Evolutionary conservation across 2,329 filamentous ascomycete genomes (phyloP).

Genomic region (Colletotrichum zoysiae): DNA sequence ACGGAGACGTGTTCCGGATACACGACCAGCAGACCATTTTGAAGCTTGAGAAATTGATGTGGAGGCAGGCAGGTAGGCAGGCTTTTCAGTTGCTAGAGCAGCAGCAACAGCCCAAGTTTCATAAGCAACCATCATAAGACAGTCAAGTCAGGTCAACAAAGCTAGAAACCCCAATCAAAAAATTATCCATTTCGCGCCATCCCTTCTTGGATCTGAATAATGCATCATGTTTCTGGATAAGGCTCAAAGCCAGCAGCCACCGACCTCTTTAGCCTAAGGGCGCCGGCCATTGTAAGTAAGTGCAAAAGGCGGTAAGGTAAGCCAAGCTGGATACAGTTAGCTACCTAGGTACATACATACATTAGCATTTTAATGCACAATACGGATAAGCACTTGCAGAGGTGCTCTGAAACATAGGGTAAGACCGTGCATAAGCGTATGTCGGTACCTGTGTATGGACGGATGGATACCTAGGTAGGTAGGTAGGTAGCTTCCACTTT

Average conservation of each 20-base stretch:
- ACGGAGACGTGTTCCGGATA: conserved; percentile 32
- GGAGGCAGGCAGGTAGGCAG: neutral
- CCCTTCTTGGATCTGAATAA: conserved; percentile 9
- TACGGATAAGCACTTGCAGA: conserved; percentile 11
- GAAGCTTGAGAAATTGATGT: neutral
- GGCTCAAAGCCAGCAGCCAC: neutral
- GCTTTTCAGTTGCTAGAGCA: conserved; percentile 21
- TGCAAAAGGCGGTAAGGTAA: conserved; percentile 27
- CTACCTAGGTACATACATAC: neutral
- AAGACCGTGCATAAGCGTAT: conserved; percentile 21
- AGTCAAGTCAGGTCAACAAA: conserved; percentile 13
- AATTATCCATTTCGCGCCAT: neutral
- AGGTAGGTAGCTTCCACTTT: conserved; percentile 4
- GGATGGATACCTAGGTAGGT: neutral
- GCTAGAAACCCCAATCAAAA: neutral
- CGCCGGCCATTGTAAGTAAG: neutral
- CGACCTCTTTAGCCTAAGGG: neutral
- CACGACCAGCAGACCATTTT: conserved; percentile 3
- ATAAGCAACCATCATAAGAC: neutral
- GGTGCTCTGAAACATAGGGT: conserved; percentile 24
- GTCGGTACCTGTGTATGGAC: no score
- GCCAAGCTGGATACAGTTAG: neutral
- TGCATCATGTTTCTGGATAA: conserved; percentile 17
- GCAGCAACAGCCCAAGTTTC: conserved; percentile 18
- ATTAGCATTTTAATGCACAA: conserved; percentile 21